Base-by-base conservation (phyloP, 148 eudicot genomes). In the Rhododendron molle region DNA sequence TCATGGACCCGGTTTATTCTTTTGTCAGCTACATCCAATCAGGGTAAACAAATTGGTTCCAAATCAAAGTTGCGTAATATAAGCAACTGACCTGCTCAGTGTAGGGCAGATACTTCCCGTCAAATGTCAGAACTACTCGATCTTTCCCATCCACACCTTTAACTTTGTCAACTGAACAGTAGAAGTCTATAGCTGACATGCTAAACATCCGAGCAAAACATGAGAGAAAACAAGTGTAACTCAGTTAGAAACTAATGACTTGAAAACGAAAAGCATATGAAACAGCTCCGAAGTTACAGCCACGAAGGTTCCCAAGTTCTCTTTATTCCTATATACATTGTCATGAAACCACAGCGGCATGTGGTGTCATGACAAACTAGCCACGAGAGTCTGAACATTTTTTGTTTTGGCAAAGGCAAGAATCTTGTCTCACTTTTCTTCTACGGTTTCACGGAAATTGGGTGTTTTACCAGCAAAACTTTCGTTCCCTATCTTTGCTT, bases 181-280 rank as follows among this genome's bases (percentile, higher is more conserved):
- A 96, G 89, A 95, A 95, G 91, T 96, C 99, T 86, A 96, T 93
- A 72, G 97, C 96, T 28, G 99, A 96, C 99, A 96, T 96, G 88
- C 99, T 96, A 73, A 82, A 87, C 85, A 91, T 50, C 65, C 65
- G 69, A 21, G 56, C 34, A 46, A 15, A 85, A 80, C 13, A 30
- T 79, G 10, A 1, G 36, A 58, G 11, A 14, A 15, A n/a, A 32
- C n/a, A 79, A 58, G 30, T 7, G 46, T 2, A 65, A 85, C 28
- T 46, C 4, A 36, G 60, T 80, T 46, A 46, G 44, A 56, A 56
- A 32, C 11, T 13, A 34, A 30, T 21, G 13, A 34, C 28, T 36
- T 3, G 18, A 9, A 72, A 83, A 72, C 14, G 4, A 83, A 16
- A 58, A 73, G 28, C 26, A 83, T 49, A 49, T 84, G 20, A 38